These are phyloP conservation scores for Echinosophora koreensis DNA, from an alignment of 306 rosid genomes.

Conservation along the genomic window DNA sequence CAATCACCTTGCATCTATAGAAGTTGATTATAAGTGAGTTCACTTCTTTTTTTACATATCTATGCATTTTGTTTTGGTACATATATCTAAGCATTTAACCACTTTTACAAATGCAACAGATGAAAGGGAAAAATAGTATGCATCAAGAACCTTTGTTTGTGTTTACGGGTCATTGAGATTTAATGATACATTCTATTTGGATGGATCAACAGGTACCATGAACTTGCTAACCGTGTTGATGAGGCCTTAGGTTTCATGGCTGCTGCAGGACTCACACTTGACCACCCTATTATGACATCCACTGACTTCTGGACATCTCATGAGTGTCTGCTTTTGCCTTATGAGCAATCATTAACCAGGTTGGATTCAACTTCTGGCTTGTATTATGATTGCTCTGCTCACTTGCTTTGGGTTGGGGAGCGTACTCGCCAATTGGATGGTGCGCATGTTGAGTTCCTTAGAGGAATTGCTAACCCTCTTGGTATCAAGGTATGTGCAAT, in stretches of 20 bases:
- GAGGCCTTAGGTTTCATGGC: slow-evolving; percentile 86
- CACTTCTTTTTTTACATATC: no score
- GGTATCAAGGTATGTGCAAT: slow-evolving; percentile 66
- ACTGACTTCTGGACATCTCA: slow-evolving; percentile 92
- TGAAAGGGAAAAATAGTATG: no score
- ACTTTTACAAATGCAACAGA: no score
- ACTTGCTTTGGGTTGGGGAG: slow-evolving; percentile 86
- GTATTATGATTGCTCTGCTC: slow-evolving; percentile 83
- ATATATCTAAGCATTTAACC: no score
- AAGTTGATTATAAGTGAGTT: no score
- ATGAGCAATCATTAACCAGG: slow-evolving; percentile 78
- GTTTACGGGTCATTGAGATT: not conserved
- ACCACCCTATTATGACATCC: slow-evolving; percentile 70
- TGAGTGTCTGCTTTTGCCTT: slow-evolving; percentile 78
- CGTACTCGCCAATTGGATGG: slow-evolving; percentile 86
- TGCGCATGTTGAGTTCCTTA: slow-evolving; percentile 79
- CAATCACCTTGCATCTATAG: no score
- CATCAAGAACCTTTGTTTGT: no score
- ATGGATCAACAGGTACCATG: slow-evolving; percentile 64
- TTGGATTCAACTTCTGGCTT: slow-evolving; percentile 77
- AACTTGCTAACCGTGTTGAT: slow-evolving; percentile 72
- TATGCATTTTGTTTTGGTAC: no score
- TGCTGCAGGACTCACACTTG: slow-evolving; percentile 78
- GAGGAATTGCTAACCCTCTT: slow-evolving; percentile 78
- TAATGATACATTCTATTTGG: not conserved